These are phyloP conservation scores for Elsinoe fawcettii DNA, from an alignment of 2,329 filamentous ascomycete genomes.

Conservation along the genomic window DNA sequence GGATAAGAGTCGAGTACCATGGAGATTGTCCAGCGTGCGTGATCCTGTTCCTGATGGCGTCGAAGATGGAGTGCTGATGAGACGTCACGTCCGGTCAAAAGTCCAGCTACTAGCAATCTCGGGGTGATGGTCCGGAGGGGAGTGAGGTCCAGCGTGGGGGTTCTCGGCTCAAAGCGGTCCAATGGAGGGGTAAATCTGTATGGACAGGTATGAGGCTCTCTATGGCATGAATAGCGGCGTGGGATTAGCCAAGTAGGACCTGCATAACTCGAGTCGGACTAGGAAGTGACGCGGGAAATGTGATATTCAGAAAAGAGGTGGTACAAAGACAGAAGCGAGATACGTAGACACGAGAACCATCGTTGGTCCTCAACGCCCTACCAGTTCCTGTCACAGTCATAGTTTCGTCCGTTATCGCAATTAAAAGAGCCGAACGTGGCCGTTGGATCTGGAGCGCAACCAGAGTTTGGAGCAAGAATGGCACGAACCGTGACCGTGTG, in stretches of 20 bases:
- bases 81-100: slow-evolving; percentile 6
- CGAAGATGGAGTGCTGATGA: neutral
- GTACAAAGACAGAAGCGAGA: neutral
- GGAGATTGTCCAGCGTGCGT: neutral
- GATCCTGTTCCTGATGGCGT: slow-evolving; percentile 9
- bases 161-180: slow-evolving; percentile 6
- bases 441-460: neutral
- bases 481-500: neutral
- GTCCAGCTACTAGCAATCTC: neutral
- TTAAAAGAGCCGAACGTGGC: neutral
- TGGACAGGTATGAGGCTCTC: neutral
- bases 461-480: neutral
- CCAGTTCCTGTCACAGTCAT: neutral
- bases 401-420: slow-evolving; percentile 6
- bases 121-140: neutral
- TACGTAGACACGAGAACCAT: neutral
- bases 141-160: slow-evolving; percentile 3
- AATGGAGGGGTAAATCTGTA: slow-evolving; percentile 8
- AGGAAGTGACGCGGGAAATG: neutral
- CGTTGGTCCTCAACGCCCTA: neutral
- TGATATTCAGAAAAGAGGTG: neutral
- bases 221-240: slow-evolving; percentile 25
- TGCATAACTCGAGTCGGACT: neutral
- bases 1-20: neutral
- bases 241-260: slow-evolving; percentile 22